Base-by-base conservation (phyloP, 2,329 filamentous ascomycete genomes). In the Penicillium sp. region DNA sequence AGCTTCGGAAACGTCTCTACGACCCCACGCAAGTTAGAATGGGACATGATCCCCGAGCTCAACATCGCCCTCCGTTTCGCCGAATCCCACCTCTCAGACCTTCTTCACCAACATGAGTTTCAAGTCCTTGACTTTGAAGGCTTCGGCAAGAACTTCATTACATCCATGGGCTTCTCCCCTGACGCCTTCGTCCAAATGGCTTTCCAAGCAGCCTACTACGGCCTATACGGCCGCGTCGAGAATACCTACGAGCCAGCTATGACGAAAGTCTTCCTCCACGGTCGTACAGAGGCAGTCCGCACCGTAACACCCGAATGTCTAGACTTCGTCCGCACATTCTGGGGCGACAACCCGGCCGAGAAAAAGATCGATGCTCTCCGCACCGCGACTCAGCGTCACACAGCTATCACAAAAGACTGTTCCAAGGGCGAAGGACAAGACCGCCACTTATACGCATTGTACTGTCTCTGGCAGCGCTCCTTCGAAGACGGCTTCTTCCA, bases 111-210 rank as follows among this genome's bases (percentile, higher is more conserved):
- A 73, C 96, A 97, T 69, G 95, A 99, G 75, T 97, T 98, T 68
- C 85, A 92, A 61, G 96, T 92, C 13, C 82, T 98, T 4, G 93
- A 98, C 65, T 98, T 98, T 67, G 79, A 81, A 49, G 86, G 88
- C 25, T 99, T 96, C 67, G 95, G 95, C 64, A 97, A 97, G 81
- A 96, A 95, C 75, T 97, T 97, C 72, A 97, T 99, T 76, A 98
- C 92, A 0, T 92, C 90, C 0, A 96, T 96, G 88, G 93, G 93
- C 8, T 96, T 98, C 76, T 98, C 93, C 0, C 93, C 95, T 0
- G 95, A 98, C 72, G 95, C 95, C 0, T 99, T 96, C 72, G 91
- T 99, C 21, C 95, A 99, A 75, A 98, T 99, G 93, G 95, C 95
- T 0, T 97, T 97, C 79, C 95, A 99, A 75, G 93, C 93, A 4